Evolutionary conservation across 768 basidiomycete species (phyloP).

Genomic region (Termitomyces sp.): DNA sequence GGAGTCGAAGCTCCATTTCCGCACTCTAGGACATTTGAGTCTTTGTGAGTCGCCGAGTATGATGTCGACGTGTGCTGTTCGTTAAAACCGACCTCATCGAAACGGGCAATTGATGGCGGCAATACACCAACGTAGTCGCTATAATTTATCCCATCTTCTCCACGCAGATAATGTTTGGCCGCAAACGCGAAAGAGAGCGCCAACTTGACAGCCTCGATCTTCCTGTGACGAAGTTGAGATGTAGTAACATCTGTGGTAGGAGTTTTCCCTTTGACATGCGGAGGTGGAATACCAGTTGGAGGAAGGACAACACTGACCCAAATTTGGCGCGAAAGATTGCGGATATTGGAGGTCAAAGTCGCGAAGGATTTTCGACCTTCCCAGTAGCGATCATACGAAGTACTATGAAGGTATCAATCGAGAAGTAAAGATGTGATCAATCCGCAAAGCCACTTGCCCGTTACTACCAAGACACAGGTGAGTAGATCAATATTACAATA

Average conservation of each 20-base stretch:
- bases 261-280: slow-evolving; percentile 49
- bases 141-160: slow-evolving; percentile 72
- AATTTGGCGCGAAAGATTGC: slow-evolving; percentile 72
- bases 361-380: slow-evolving; percentile 89
- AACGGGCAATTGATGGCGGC: slow-evolving; percentile 55
- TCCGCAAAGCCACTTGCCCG: slow-evolving; percentile 38
- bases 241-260: slow-evolving; percentile 42
- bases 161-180: slow-evolving; percentile 80
- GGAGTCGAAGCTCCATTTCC: slow-evolving; percentile 33
- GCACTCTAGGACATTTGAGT: slow-evolving; percentile 23
- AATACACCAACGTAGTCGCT: slow-evolving; percentile 66
- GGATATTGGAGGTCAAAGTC: slow-evolving; percentile 63
- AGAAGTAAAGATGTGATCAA: not conserved
- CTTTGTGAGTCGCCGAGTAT: slow-evolving; percentile 39
- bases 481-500: not conserved
- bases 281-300: slow-evolving; percentile 41
- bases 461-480: slow-evolving; percentile 42
- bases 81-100: slow-evolving; percentile 40
- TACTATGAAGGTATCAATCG: slow-evolving; percentile 35
- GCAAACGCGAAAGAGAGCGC: slow-evolving; percentile 70
- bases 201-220: slow-evolving; percentile 68
- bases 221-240: slow-evolving; percentile 56
- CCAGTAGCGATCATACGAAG: slow-evolving; percentile 84
- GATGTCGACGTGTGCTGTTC: slow-evolving; percentile 29
- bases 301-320: slow-evolving; percentile 80